Evolutionary conservation across 1,139 yeast genomes (phyloP), one percentile per base, ranked within the genome.

Genomic region (Suhomyces wounanorum): DNA sequence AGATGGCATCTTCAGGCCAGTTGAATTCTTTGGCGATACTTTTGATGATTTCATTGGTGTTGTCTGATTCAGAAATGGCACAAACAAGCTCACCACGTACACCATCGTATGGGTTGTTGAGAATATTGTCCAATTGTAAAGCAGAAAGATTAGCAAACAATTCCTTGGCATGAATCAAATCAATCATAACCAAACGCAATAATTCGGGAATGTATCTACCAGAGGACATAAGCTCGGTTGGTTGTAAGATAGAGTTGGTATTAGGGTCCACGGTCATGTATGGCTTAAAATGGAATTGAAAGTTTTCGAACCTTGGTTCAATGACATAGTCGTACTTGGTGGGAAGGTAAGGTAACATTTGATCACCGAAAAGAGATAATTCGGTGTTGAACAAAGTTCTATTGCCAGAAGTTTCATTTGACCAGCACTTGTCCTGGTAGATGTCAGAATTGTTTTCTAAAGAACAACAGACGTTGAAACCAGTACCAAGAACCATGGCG

Each of bases 131-230:
- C 16, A 57, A 39, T 23, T 47, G 49, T 11, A 46, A 13, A 23
- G 49, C 41, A n/a, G 49, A 43, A n/a, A 64, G 58, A 39, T 56
- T 49, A 28, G 45, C 45, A 50, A 78, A 77, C 10, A 79, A 50
- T 52, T 72, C 75, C 6, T 62, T 57, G 6, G 55, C 54, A 2
- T 64, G 62, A 36, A 70, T 60, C 55, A 75, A 59, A 43, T 73
- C 78, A 30, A 69, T 59, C 40, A 80, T 49, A 2, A 72, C 72
- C 49, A 78, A 64, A 44, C 86, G 66, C 6, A 78, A 65, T 51
- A 81, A 62, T 59, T 82, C 87, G 10, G 83, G 81, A 48, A 82
- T 68, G 62, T 82, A 82, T 56, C 86, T 67, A 1, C 86, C 87
- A 45, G 82, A 71, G 37, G 83, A 74, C 70, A 81, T 67, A 52